Evolutionary conservation across 2,329 filamentous ascomycete genomes (phyloP), one percentile per base, ranked within the genome.

Genomic region (Trichoderma semiorbis): DNA sequence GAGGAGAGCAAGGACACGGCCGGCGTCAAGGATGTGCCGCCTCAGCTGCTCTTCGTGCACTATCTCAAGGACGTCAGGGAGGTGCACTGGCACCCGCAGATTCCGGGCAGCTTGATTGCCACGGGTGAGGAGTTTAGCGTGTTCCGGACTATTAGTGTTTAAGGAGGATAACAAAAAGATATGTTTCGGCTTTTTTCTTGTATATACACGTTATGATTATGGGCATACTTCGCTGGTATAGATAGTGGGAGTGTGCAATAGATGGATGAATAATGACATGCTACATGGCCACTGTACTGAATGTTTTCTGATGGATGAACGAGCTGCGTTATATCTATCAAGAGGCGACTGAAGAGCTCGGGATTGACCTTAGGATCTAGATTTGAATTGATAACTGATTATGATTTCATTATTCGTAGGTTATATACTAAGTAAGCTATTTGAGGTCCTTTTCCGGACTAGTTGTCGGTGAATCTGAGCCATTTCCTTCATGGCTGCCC

Each of bases 1-100:
- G 96, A 99, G 82, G 96, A 98, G 86, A 97, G 92, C 83, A 93
- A 91, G 80, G 93, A 97, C 78, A 95, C 92, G 5, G 94, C 92
- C 0, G 94, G 93, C 68, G 90, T 95, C 53, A 90, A 93, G 78
- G 95, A 97, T 74, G 94, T 98, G 74, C 96, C 96, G 72, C 94
- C 96, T 5, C 96, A 99, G 82, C 83, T 99, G 77, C 85, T 99
- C 74, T 99, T 99, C 81, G 94, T 98, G 78, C 96, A 99, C 83
- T 98, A 97, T 80, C 94, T 97, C 85, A 92, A 97, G 78, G 91
- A 93, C 77, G 94, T 94, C 71, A 98, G 98, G 88, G 96, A 99
- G 83, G 84, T 95, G 47, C 96, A 99, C 84, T 99, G 96, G 95
- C 95, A 98, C 84, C 93, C 92, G 39, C 96, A 99, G 84, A 97